Evolutionary conservation across 805 yeast genomes (phyloP).

Genomic region (Monosporozyma aquatica): DNA sequence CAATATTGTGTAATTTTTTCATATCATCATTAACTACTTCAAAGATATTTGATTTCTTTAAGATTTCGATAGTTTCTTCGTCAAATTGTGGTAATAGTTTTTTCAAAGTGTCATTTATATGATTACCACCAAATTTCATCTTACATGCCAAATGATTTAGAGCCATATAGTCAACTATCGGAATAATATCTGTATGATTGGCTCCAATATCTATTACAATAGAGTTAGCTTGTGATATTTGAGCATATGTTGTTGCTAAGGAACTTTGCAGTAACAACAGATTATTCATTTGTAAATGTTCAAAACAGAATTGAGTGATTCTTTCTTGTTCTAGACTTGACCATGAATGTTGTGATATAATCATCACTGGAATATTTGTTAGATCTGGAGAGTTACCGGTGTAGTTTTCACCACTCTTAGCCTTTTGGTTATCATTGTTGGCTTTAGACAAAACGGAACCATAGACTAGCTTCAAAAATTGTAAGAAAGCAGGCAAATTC

Average conservation of each 20-base stretch:
- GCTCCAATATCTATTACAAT: slow-evolving; percentile 75
- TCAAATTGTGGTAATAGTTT: slow-evolving; percentile 50
- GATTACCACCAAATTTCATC: slow-evolving; percentile 51
- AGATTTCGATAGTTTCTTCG: slow-evolving; percentile 53
- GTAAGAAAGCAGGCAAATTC: slow-evolving; percentile 62
- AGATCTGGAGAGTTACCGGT: slow-evolving; percentile 17
- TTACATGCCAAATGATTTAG: slow-evolving; percentile 45
- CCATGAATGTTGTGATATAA: slow-evolving; percentile 64
- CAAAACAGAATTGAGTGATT: slow-evolving; percentile 69
- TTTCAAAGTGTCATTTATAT: slow-evolving; percentile 47
- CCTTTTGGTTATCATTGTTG: slow-evolving; percentile 13
- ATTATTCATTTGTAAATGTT: slow-evolving; percentile 60
- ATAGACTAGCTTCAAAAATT: slow-evolving; percentile 40
- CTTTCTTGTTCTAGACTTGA: slow-evolving; percentile 56
- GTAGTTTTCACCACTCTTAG: slow-evolving; percentile 9
- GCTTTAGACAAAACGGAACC: slow-evolving; percentile 35
- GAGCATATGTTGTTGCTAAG: slow-evolving; percentile 64
- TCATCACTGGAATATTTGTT: slow-evolving; percentile 55
- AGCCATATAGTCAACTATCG: slow-evolving; percentile 66
- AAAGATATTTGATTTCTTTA: slow-evolving; percentile 66
- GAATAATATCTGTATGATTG: slow-evolving; percentile 65
- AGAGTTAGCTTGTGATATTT: slow-evolving; percentile 55
- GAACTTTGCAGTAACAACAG: slow-evolving; percentile 61
- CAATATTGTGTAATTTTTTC: slow-evolving; percentile 49
- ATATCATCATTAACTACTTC: slow-evolving; percentile 68